Base-by-base conservation (phyloP, 176 grass and related monocot genomes). In the Guadua angustifolia region DNA sequence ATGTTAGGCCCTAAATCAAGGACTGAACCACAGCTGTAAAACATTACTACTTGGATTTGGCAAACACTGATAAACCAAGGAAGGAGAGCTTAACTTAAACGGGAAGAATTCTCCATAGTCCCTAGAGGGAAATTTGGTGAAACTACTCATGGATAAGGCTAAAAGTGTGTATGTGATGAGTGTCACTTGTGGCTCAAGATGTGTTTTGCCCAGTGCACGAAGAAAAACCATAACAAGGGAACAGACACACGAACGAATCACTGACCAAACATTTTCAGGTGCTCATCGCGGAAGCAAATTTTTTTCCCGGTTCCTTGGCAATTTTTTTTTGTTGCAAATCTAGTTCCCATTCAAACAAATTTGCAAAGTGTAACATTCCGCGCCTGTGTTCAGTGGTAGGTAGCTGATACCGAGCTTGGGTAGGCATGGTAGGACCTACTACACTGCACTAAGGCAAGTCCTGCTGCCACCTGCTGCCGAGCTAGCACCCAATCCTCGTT, bases 171-270 rank as follows among this genome's bases (percentile, higher is more conserved):
- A 38, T 19, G 39, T 59, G 5, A 66, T 77, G 65, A 71, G 73
- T 83, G 52, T 51, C 62, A 4, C 86, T 71, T 88, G 55, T 78
- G 44, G 44, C 6, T 42, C 63, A 82, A 62, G 52, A 19, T 17
- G 10, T 60, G 17, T 32, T 7, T 73, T 35, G 39, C 68, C 19
- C 26, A 43, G 9, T 36, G 17, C 26, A 4, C 36, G 6, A 22
- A 5, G 39, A 7, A 79, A 60, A 43, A 4, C 14, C 18, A 38
- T 33, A 9, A 19, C 4, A 9, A 40, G 17, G 0, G 12, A 65
- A 11, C 16, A 21, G 68, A 71, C 21, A 36, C 56, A 42, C 56
- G 33, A 42, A 74, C 32, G 21, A 83, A 59, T 17, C 6, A 49
- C 18, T 22, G 56, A 50, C 55, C 43, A 47, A 73, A 36, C 16